These are phyloP conservation scores for Magnaporthiopsis incrustans DNA, from an alignment of 2,329 filamentous ascomycete genomes.

Conservation along the genomic window DNA sequence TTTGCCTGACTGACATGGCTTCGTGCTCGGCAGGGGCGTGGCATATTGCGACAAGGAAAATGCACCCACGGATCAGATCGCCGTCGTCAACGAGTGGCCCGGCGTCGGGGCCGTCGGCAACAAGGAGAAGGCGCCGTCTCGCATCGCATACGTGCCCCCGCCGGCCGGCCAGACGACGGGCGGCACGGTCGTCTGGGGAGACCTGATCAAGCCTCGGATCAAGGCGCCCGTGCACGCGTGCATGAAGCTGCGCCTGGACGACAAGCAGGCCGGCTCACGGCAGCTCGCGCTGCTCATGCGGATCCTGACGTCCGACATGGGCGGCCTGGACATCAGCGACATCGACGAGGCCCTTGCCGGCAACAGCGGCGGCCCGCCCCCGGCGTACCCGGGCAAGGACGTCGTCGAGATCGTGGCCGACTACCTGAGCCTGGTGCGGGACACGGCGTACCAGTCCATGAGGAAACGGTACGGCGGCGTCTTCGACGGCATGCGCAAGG, in stretches of 20 bases:
- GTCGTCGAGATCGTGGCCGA: slow-evolving; percentile 22
- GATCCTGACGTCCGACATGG: slow-evolving; percentile 8
- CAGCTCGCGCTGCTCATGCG: slow-evolving; percentile 15
- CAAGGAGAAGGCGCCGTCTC: slow-evolving; percentile 21
- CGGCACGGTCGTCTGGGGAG: slow-evolving; percentile 13
- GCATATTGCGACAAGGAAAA: slow-evolving; percentile 21
- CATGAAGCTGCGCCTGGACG: slow-evolving; percentile 23
- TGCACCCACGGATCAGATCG: slow-evolving; percentile 13
- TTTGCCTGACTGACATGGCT: neutral
- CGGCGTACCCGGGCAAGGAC: slow-evolving; percentile 12
- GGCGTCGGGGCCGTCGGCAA: slow-evolving; percentile 12
- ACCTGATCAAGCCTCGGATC: slow-evolving; percentile 17
- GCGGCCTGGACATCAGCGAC: slow-evolving; percentile 7
- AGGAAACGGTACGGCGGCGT: slow-evolving; percentile 15
- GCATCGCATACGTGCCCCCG: slow-evolving; percentile 15
- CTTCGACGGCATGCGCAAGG: slow-evolving; percentile 1
- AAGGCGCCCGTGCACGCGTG: slow-evolving; percentile 21
- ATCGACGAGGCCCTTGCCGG: slow-evolving; percentile 7
- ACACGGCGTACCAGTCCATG: slow-evolving; percentile 12
- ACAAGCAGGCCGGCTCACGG: slow-evolving; percentile 11
- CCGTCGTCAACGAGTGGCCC: slow-evolving; percentile 21
- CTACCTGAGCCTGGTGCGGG: slow-evolving; percentile 17
- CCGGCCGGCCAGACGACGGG: slow-evolving; percentile 1
- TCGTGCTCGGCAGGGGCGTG: slow-evolving; percentile 13
- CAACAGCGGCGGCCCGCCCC: slow-evolving; percentile 5